A percentile compares a stretch with the other conserved stretches of the same genome.
Evolutionary conservation across 1,284 basidiomycete species (phyloP).

Genomic region (Ceratobasidium sp.): DNA sequence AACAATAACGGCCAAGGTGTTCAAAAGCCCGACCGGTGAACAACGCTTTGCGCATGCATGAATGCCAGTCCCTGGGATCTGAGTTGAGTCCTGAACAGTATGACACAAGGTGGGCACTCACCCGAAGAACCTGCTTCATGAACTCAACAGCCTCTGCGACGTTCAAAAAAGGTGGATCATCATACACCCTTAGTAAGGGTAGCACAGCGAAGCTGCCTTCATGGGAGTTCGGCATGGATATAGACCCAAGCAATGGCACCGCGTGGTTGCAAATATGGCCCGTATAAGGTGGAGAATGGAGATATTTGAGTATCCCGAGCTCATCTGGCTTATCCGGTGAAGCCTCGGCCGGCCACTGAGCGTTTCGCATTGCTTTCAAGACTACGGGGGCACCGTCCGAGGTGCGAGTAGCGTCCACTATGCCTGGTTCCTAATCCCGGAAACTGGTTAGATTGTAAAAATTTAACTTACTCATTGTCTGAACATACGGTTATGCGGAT

Average conservation of each 20-base stretch:
- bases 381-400: constrained; percentile 18
- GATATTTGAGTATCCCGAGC: constrained; percentile 18
- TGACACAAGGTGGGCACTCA: no score
- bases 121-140: constrained; percentile 31
- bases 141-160: constrained; percentile 30
- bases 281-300: constrained; percentile 24
- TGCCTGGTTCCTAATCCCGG: neutral
- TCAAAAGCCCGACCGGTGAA: neutral
- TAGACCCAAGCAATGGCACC: constrained; percentile 16
- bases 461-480: neutral
- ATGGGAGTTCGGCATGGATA: constrained; percentile 16
- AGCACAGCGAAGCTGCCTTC: constrained; percentile 30
- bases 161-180: constrained; percentile 31
- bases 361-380: constrained; percentile 9
- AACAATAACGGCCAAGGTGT: neutral
- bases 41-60: constrained; percentile 29
- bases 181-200: constrained; percentile 20
- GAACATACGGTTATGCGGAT: constrained; percentile 29
- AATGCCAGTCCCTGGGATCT: constrained; percentile 11
- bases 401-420: constrained; percentile 15
- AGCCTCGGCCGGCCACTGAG: neutral
- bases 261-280: constrained; percentile 31
- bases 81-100: neutral
- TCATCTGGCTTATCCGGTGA: constrained; percentile 22
- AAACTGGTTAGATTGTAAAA: neutral